Base-by-base conservation (phyloP, 176 grass and related monocot species). In the Thinopyrum elongatum region DNA sequence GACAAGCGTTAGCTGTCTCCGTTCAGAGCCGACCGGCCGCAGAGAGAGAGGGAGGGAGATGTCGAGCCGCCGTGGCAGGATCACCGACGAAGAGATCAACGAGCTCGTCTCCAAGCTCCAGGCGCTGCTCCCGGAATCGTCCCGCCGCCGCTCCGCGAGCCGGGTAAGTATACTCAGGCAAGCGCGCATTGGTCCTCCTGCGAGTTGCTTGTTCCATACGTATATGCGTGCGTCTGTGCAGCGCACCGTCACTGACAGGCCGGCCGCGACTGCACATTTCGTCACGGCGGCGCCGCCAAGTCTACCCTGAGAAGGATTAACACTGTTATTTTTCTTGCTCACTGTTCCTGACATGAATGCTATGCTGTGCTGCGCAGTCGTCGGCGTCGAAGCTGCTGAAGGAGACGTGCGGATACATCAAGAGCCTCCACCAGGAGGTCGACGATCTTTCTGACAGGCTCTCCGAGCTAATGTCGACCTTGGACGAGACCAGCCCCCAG, bases 21-120 rank as follows among this genome's bases (percentile, higher is more conserved):
- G 25, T 36, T 22, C 66, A 66, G 59, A 47, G 79, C 30, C 46
- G 58, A 67, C 87, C 44, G 13, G 42, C 42, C 42, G 42, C 42
- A 46, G 12, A 46, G 42, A 44, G 44, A 42, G 41, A 30, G 29
- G 16, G 44, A 36, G 57, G 55, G 74, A 79, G 67, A 93, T 87
- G 95, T 94, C 95, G 62, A 87, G 70, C 77, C 70, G 93, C 42
- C 90, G 89, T 22, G 89, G 89, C 39, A 87, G 91, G 77, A 95
- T 98, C 86, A 92, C 89, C 73, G 95, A 98, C 70, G 95, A 92
- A 26, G 95, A 98, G 95, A 98, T 98, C 83, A 95, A 87, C 79
- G 95, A 98, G 87, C 93, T 98, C 89, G 89, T 98, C 88, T 92
- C 91, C 63, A 95, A 95, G 82, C 87, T 98, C 33, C 95, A 98